Conservation (phyloP, 176 grass and related monocot species). For the Puya raimondii region DNA sequence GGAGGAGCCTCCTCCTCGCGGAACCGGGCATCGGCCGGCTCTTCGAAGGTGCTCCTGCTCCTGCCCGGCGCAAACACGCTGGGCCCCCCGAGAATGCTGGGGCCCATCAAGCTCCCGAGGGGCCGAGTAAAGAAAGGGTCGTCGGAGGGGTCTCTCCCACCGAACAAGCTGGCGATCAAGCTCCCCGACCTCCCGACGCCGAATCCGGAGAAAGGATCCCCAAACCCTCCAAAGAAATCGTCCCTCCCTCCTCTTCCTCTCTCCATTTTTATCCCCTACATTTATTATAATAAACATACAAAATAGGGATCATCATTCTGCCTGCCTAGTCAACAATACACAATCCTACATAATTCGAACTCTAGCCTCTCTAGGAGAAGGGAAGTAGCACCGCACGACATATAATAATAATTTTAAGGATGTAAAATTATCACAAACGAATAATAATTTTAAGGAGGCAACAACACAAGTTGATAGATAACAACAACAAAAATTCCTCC, state of each 20-base stretch:
- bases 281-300: too few relatives aligned
- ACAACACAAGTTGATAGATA: too few relatives aligned
- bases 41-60: slow-evolving; percentile 18
- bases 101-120: slow-evolving; percentile 44
- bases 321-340: too few relatives aligned
- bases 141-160: slow-evolving; percentile 46
- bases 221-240: slow-evolving; percentile 39
- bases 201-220: slow-evolving; percentile 38
- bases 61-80: slow-evolving; percentile 23
- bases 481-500: too few relatives aligned
- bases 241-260: slow-evolving; percentile 34
- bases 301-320: too few relatives aligned
- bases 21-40: slow-evolving; percentile 25
- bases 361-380: too few relatives aligned
- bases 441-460: too few relatives aligned
- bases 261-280: slow-evolving; percentile 27
- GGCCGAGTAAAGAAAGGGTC: slow-evolving; percentile 58
- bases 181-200: slow-evolving; percentile 30
- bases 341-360: too few relatives aligned
- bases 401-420: too few relatives aligned
- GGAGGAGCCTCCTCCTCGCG: slow-evolving; percentile 37
- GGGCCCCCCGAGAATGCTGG: slow-evolving; percentile 30
- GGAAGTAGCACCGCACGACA: too few relatives aligned
- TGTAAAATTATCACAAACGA: too few relatives aligned
- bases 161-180: slow-evolving; percentile 44